Conservation (phyloP, 1,284 basidiomycete genomes). For the Sanghuangporus baumii region DNA sequence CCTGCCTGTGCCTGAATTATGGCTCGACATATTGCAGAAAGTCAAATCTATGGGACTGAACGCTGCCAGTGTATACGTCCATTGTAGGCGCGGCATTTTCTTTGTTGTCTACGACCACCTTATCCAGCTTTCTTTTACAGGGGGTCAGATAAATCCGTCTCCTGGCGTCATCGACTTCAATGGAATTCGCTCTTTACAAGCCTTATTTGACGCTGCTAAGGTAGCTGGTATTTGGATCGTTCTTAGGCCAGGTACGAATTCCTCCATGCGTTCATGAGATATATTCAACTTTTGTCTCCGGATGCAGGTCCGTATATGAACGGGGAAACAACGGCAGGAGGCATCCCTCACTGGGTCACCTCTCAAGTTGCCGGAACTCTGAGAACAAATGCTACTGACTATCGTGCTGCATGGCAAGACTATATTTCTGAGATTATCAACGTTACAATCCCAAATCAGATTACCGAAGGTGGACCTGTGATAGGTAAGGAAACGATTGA, state of each 20-base stretch:
- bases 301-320: conserved; percentile 57
- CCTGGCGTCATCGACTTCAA: conserved; percentile 70
- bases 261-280: not conserved
- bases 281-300: not conserved
- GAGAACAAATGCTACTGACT: conserved; percentile 67
- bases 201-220: conserved; percentile 44
- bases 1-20: conserved; percentile 71
- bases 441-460: conserved; percentile 58
- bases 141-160: conserved; percentile 67
- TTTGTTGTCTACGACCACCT: conserved; percentile 4
- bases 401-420: conserved; percentile 59
- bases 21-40: conserved; percentile 81
- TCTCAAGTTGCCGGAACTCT: conserved; percentile 59
- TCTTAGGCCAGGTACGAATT: conserved; percentile 34
- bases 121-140: not conserved
- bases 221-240: conserved; percentile 43
- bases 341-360: conserved; percentile 74
- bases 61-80: conserved; percentile 66
- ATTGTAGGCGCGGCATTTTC: conserved; percentile 29
- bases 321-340: conserved; percentile 77
- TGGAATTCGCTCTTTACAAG: conserved; percentile 61
- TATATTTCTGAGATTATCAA: conserved; percentile 64
- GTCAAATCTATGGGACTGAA: conserved; percentile 77
- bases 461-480: conserved; percentile 64
- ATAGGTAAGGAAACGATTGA: conserved; percentile 44